Evolutionary conservation across 2,329 filamentous ascomycete species (phyloP).

Genomic region (Neonectria faginata): DNA sequence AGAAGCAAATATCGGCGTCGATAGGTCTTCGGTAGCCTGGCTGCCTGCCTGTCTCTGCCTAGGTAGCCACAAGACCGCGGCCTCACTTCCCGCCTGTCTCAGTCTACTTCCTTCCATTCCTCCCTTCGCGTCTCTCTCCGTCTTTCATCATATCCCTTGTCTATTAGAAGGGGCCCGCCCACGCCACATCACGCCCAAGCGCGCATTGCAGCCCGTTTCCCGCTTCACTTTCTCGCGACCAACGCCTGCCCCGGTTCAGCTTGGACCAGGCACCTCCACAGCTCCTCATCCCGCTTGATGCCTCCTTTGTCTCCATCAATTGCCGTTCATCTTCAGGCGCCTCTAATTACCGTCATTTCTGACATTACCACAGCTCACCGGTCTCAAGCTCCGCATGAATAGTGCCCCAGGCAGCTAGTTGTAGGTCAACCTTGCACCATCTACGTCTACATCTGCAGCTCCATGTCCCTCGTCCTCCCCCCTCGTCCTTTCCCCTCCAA

Average conservation of each 20-base stretch:
- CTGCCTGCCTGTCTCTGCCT: background rate
- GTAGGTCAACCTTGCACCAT: conserved; percentile 34
- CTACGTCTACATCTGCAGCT: conserved; percentile 14
- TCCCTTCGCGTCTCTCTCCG: background rate
- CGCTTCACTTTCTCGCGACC: conserved; percentile 34
- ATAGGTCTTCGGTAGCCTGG: conserved; percentile 2
- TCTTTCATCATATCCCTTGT: conserved; percentile 36
- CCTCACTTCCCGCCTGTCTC: background rate
- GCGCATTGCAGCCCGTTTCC: conserved; percentile 43
- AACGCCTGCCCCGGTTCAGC: conserved; percentile 29
- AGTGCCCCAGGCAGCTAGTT: conserved; percentile 36
- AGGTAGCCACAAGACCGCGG: conserved; percentile 2
- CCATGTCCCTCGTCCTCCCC: conserved; percentile 7
- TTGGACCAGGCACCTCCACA: conserved; percentile 31
- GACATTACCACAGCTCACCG: conserved; percentile 31
- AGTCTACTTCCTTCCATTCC: conserved; percentile 2
- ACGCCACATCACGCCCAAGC: conserved; percentile 46
- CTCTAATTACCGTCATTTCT: conserved; percentile 32
- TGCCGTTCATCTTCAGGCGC: conserved; percentile 23
- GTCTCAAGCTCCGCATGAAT: conserved; percentile 25
- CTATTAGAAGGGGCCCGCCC: conserved; percentile 40
- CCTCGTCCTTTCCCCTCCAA: conserved; percentile 8
- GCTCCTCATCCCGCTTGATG: conserved; percentile 34
- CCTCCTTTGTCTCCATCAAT: conserved; percentile 34
- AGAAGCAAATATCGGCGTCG: background rate